Evolutionary conservation across 495 filamentous ascomycete genomes (phyloP), one percentile per base, ranked within the genome.

Genomic region (Penicillium herquei): DNA sequence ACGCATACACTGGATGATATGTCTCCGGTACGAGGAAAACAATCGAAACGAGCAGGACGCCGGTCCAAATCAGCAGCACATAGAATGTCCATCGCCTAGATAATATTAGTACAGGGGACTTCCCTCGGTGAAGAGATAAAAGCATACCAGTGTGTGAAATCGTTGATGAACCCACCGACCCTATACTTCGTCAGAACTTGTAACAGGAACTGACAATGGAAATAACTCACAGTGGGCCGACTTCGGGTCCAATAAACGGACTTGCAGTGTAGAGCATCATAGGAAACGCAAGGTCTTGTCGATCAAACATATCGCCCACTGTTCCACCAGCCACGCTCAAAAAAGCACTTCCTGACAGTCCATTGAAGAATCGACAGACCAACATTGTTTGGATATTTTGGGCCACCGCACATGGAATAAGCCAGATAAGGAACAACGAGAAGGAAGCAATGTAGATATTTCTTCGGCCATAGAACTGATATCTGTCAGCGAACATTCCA

Each of bases 261-360:
- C 71, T 74, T 8, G 68, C 68, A n/a, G 91, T 90, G 63, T 92
- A 96, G 10, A 96, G 65, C 86, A 89, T 87, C 87, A 90, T 90
- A 5, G 87, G 87, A 33, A 80, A 78, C 51, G 83, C 84, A 48
- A 97, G 85, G 48, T 92, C 81, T 44, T 89, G 77, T 21, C 84
- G 84, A 13, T 75, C 74, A 69, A 97, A 98, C 71, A 97, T 72
- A 67, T 98, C 92, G 9, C 91, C 92, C 4, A 96, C 89, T 1
- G 91, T 96, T 1, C 92, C 93, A 30, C 94, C 93, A 4, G 92
- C 88, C 3, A 98, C 93, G 51, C 84, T 87, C 46, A 98, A 71
- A 68, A 98, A 98, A 2, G 93, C 92, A 56, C 84, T 88, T 7
- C 94, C 93, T 1, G 90, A 81, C 13, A 97, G 69, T 0, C 94